Conservation (phyloP, 805 yeast species). For the Pichia manshurica region DNA sequence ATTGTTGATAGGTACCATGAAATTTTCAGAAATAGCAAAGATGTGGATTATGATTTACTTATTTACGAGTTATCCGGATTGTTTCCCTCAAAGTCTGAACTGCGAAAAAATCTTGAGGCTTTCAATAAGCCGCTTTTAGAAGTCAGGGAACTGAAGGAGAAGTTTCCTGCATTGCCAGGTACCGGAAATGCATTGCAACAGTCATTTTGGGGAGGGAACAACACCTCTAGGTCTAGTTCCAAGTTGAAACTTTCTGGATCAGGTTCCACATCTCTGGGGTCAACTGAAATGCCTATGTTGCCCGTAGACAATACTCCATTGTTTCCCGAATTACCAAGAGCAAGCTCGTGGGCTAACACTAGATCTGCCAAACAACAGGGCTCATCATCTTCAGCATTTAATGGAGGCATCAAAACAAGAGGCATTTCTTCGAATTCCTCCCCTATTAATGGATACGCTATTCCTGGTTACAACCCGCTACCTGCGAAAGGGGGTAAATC, state of each 20-base stretch:
- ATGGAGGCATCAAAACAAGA: slow-evolving; percentile 12
- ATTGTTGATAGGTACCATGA: slow-evolving; percentile 41
- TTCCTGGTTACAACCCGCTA: slow-evolving; percentile 19
- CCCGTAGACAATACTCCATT: slow-evolving; percentile 10
- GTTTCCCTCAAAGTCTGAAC: slow-evolving; percentile 41
- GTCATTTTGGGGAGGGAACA: not conserved
- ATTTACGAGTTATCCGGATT: slow-evolving; percentile 57
- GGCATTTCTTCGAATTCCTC: slow-evolving; percentile 13
- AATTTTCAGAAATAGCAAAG: slow-evolving; percentile 36
- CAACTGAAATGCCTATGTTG: slow-evolving; percentile 10
- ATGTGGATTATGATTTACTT: slow-evolving; percentile 51
- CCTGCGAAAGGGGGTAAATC: not conserved
- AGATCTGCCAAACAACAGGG: not conserved
- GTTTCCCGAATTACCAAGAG: not conserved
- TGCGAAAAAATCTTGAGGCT: slow-evolving; percentile 35
- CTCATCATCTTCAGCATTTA: too few relatives aligned
- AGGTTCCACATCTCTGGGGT: not conserved
- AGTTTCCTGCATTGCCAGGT: slow-evolving; percentile 47
- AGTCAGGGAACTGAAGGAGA: slow-evolving; percentile 28
- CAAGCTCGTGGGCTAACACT: not conserved
- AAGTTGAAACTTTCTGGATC: not conserved
- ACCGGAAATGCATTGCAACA: slow-evolving; percentile 7
- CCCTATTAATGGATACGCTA: slow-evolving; percentile 17
- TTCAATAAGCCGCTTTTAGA: slow-evolving; percentile 25
- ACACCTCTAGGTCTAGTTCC: not conserved